Base-by-base conservation (phyloP, 148 eudicot genomes). In the Camellia lanceoleosa region DNA sequence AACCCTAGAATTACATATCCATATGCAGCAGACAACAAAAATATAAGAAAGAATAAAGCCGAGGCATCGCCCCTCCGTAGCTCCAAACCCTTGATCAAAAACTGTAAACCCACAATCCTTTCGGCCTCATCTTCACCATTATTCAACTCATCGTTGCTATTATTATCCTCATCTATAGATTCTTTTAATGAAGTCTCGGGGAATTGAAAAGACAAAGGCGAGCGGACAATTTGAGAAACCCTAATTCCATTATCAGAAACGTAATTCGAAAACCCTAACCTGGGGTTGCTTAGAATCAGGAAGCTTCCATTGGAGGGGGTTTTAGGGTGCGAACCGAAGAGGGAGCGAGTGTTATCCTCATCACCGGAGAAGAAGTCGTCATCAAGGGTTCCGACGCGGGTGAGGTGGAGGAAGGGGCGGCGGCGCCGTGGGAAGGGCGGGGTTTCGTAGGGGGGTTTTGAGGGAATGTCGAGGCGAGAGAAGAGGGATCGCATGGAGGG, bases 341-440 rank as follows among this genome's bases (percentile, higher is more conserved):
- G 55, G 42, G 89, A 82, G 30, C 88, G 88, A 43, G 85, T 90
- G 23, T 78, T 71, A 42, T 93, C 90, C 2, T 92, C 89, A 8
- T 90, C 94, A 3, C 93, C 94, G 41, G 99, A 93, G 80, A 96
- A 93, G 88, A 94, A 91, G 74, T 93, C 99, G 14, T 96, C 99
- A 72, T 92, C 98, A 3, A 96, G 89, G 23, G 98, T 92, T 0
- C 98, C 97, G 19, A 94, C 94, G 0, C 98, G 94, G 58, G 99
- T 89, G 67, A 96, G 91, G 81, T 96, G 98, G 56, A 93, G 94
- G 49, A 96, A 94, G 7, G 95, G 89, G n/a, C 91, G 86, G 70
- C 89, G 95, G 83, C 74, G 84, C 60, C n/a, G 82, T 19, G 14
- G 87, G 73, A 7, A 11, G 7, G 58, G 84, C 51, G 68, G 58